Conservation (phyloP, 805 yeast genomes). For the Saccharomycopsis microspora region DNA sequence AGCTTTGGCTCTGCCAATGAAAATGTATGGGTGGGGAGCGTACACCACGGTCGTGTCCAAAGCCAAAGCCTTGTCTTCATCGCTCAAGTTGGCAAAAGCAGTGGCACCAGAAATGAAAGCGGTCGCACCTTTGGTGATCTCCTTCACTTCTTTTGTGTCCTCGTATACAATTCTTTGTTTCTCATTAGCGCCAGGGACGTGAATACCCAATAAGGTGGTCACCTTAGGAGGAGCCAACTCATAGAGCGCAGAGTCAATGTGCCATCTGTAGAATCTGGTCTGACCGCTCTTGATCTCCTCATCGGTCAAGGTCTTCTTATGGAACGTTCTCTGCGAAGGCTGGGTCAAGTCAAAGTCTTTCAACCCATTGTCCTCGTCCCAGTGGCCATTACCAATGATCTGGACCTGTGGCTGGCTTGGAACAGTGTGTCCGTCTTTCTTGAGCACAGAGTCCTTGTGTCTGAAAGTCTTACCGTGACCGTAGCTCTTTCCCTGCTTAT, state of each 20-base stretch:
- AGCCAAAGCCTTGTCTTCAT: constrained; percentile 65
- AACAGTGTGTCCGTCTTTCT: constrained; percentile 71
- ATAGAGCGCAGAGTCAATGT: constrained; percentile 82
- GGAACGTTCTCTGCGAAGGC: constrained; percentile 78
- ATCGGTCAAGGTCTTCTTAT: constrained; percentile 51
- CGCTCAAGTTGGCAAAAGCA: constrained; percentile 57
- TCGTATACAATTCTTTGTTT: constrained; percentile 58
- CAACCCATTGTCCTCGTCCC: constrained; percentile 42
- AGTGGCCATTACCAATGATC: constrained; percentile 68
- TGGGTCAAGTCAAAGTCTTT: constrained; percentile 56
- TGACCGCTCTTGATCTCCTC: constrained; percentile 48
- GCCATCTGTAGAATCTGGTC: constrained; percentile 89
- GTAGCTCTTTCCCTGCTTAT: constrained; percentile 41
- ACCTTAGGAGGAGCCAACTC: constrained; percentile 79
- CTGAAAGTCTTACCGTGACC: constrained; percentile 80
- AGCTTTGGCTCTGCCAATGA: constrained; percentile 69
- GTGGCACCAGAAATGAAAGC: constrained; percentile 79
- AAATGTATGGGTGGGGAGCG: constrained; percentile 90
- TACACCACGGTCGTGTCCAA: constrained; percentile 71
- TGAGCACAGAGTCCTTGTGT: constrained; percentile 54
- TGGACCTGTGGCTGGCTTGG: constrained; percentile 84
- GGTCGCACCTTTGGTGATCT: constrained; percentile 76
- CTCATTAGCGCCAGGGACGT: constrained; percentile 61
- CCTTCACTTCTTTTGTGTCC: constrained; percentile 51
- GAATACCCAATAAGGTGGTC: constrained; percentile 74